Evolutionary conservation across 371 early-diverging fungal genomes (phyloP), one percentile per base, ranked within the genome.

Genomic region (Actinomortierella wolfii): DNA sequence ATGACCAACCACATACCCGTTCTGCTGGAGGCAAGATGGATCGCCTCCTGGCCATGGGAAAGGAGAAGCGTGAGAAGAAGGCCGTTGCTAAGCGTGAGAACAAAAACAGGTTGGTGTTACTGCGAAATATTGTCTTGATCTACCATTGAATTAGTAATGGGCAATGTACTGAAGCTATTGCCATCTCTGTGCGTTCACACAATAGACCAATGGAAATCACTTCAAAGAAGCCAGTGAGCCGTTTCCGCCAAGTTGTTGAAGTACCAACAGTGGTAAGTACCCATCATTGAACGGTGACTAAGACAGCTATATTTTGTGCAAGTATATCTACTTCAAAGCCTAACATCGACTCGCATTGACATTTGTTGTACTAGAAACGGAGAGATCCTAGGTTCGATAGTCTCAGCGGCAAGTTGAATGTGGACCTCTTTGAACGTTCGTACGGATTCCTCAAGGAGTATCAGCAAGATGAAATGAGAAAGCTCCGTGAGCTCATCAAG

Each of bases 381-480:
- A 86, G 93, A 23, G 97, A 96, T 77, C 97, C 97, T 45, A 82
- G 97, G 46, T 96, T 96, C 76, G 95, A 95, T 76, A 84, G 82
- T 42, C 64, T 91, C 39, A 86, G 89, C 0, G 97, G 97, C n/a
- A 80, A 87, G 41, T 81, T 92, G 50, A 94, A 95, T 76, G 85
- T 87, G 48, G 95, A 91, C 44, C 70, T 95, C 34, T 96, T 92
- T 68, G 86, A 92, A 63, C 88, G 89, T 56, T 91, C 94, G 7
- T 96, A 95, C 71, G 81, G 76, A 1, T 96, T 95, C 69, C 56
- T 96, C 39, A 79, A 89, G 28, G 87, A 92, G 25, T 90, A 91
- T 65, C 85, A 86, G 57, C 76, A 84, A 54, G 75, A 80, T 14
- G 97, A 96, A 67, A 79, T 91, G 55, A 81, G 80, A 18, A 76